Percentiles rank a stretch among this genome's conserved stretches.
Conservation (phyloP, 305 asterid species). For the Solanum hybrid region DNA sequence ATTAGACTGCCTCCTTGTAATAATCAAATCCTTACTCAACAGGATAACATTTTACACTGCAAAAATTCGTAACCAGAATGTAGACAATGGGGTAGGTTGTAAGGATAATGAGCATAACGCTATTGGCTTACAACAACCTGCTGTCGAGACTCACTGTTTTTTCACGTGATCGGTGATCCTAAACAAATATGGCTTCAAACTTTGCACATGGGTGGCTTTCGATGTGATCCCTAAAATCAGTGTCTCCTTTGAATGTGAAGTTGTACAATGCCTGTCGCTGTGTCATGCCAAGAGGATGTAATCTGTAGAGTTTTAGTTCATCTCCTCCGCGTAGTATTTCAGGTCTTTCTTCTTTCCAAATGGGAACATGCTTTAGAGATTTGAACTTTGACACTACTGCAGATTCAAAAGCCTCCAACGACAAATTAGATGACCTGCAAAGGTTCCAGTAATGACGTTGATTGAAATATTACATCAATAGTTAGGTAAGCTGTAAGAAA, state of each 20-base stretch:
- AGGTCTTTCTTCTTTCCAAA: slow-evolving; percentile 86
- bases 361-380: slow-evolving; percentile 53
- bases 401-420: slow-evolving; percentile 50
- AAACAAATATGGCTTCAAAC: slow-evolving; percentile 82
- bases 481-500: not conserved
- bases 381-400: slow-evolving; percentile 47
- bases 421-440: slow-evolving; percentile 69
- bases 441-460: not conserved
- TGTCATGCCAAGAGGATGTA: slow-evolving; percentile 71
- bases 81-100: not conserved
- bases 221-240: slow-evolving; percentile 50
- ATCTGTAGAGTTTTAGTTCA: slow-evolving; percentile 55
- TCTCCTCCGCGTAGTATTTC: slow-evolving; percentile 55
- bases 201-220: slow-evolving; percentile 70
- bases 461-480: not conserved
- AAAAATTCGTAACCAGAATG: not conserved
- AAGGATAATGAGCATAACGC: not conserved
- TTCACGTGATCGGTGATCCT: not conserved
- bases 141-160: not conserved
- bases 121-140: not conserved
- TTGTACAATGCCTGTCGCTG: slow-evolving; percentile 78
- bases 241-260: slow-evolving; percentile 48
- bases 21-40: not conserved
- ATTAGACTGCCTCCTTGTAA: not conserved
- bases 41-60: not conserved